phyloP scores from a whole-genome alignment of 1,139 yeast genomes.

The Groenewaldozyma sp. region DNA sequence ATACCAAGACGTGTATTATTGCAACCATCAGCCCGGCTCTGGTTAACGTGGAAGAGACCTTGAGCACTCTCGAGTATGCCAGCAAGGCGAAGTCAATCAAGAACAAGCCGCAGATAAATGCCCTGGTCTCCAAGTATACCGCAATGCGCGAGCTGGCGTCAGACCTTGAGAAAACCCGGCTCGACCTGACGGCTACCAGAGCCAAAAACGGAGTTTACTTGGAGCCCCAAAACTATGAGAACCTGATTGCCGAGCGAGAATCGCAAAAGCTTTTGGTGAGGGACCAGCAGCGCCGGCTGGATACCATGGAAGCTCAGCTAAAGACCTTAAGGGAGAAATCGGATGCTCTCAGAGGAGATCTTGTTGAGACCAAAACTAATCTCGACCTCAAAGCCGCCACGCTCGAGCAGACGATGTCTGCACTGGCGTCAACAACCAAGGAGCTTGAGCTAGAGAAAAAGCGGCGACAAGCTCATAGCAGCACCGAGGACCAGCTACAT shows the following conservation, averaged over 20 bases:
- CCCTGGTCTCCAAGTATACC: constrained; percentile 41
- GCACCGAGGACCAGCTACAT: constrained; percentile 24
- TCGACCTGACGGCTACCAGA: constrained; percentile 54
- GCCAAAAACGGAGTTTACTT: constrained; percentile 59
- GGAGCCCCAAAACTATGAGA: constrained; percentile 43
- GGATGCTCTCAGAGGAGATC: constrained; percentile 22
- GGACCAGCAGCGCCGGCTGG: constrained; percentile 40
- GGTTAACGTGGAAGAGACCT: constrained; percentile 64
- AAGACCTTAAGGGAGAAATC: constrained; percentile 26
- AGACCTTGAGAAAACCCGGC: constrained; percentile 50
- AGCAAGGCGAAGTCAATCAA: constrained; percentile 65
- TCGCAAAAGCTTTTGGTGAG: constrained; percentile 37
- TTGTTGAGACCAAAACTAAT: constrained; percentile 21
- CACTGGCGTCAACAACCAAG: constrained; percentile 16
- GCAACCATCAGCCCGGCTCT: constrained; percentile 80
- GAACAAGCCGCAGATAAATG: constrained; percentile 62
- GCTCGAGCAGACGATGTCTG: constrained; percentile 14
- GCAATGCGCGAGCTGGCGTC: constrained; percentile 42
- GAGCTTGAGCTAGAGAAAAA: constrained; percentile 21
- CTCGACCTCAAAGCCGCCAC: constrained; percentile 18
- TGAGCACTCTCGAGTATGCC: constrained; percentile 80
- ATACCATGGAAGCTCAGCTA: constrained; percentile 38
- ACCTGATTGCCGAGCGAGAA: constrained; percentile 40
- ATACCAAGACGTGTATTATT: constrained; percentile 67
- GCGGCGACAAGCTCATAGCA: constrained; percentile 26